Base-by-base conservation (phyloP, 139 green algal genomes). In the Picochlorum sp. region DNA sequence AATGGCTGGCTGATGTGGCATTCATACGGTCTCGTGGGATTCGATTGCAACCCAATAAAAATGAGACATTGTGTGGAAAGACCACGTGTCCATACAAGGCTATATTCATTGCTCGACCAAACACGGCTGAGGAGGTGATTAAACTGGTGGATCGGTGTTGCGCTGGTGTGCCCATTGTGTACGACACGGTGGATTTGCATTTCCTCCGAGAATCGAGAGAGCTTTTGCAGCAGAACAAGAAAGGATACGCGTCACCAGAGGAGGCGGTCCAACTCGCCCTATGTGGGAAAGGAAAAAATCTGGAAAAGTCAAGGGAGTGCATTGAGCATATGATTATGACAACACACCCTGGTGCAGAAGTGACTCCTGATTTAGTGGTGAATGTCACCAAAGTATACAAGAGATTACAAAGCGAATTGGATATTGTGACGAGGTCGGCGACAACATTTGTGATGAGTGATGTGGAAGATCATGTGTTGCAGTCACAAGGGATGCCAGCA, bases 121-220 rank as follows among this genome's bases (percentile, higher is more conserved):
- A 59, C 23, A 34, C 23, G 21, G 20, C 20, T 7, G 23, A 59
- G 23, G 51, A 20, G 5, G 15, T 34, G 15, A 31, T 31, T 26
- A 26, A 26, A 26, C 24, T 26, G 24, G 24, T 59, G 2, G 15
- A n/a, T 8, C 0, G 3, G 15, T 34, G 23, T 6, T 59, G 51
- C 16, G 6, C 51, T 4, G 51, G 51, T n/a, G 51, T 59, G 1
- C 51, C 51, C 1, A 16, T 59, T 18, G 26, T 75, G 24, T 75
- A 55, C 45, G 61, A 75, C 54, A 70, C 69, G 0, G 69, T 75
- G 14, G 62, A 75, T 55, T 41, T 75, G 4, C 61, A 69, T 47
- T 75, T 75, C 20, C 28, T 75, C 14, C 34, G 62, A 3, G 62
- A 75, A 18, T 63, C 61, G 8, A 61, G 63, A 3, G 47, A 54